phyloP scores from a whole-genome alignment of 139 green algal species.

The Chlamydomonas schloesseri region DNA sequence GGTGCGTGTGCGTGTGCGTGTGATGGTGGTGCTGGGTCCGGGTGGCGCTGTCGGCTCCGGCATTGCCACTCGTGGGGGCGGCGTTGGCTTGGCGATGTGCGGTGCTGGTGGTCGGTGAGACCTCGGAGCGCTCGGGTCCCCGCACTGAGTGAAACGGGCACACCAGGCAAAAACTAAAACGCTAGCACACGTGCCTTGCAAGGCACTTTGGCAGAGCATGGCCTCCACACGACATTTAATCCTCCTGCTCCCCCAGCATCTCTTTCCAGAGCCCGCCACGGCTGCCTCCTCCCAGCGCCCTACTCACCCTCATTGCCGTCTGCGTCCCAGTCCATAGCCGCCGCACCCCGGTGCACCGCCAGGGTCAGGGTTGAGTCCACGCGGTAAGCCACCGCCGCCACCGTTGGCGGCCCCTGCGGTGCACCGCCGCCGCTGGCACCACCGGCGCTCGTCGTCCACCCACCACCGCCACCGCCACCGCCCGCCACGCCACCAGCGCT shows the following conservation, averaged over 20 bases:
- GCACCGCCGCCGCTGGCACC: not conserved
- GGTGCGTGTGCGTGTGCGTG: not conserved
- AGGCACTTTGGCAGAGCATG: too few species aligned
- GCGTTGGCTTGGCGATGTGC: not conserved
- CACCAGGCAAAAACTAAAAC: too few species aligned
- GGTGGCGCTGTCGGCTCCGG: too few species aligned
- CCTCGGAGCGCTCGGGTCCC: constrained; percentile 1
- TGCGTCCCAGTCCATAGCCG: constrained; percentile 47
- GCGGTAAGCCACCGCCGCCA: not conserved
- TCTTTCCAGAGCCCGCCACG: too few species aligned
- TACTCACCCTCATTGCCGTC: constrained; percentile 16
- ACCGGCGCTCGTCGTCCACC: not conserved
- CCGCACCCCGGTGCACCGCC: constrained; percentile 33
- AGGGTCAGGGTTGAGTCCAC: constrained; percentile 31
- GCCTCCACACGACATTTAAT: not conserved
- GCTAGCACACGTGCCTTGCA: not conserved
- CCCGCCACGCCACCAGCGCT: not conserved
- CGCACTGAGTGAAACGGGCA: not conserved
- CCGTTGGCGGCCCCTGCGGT: too few species aligned
- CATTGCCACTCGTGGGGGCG: too few species aligned
- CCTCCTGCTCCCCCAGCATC: too few species aligned
- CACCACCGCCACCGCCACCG: too few species aligned
- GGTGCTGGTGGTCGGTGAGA: not conserved
- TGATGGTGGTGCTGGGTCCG: too few species aligned
- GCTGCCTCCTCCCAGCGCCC: too few species aligned